phyloP scores from a whole-genome alignment of 345 rosid species.

The Euphorbia peplus region DNA sequence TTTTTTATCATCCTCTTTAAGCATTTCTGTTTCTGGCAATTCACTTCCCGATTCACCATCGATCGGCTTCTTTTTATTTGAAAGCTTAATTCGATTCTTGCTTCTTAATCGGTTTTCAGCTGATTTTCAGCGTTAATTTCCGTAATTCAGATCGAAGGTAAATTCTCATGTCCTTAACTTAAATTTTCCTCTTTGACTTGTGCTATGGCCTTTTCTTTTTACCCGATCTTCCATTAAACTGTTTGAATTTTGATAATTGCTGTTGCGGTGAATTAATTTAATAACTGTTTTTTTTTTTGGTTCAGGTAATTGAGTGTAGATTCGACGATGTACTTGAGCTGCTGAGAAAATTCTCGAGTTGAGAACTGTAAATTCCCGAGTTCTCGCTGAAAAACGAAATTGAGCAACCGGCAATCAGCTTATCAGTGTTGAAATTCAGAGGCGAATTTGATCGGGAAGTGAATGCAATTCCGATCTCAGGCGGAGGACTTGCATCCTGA shows the following conservation, averaged over 20 bases:
- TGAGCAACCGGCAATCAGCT: neutral
- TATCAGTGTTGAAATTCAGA: neutral
- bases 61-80: neutral
- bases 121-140: conserved; percentile 13
- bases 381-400: neutral
- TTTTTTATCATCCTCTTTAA: conserved; percentile 16
- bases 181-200: neutral
- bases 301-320: neutral
- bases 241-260: neutral
- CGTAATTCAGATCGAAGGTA: conserved; percentile 40
- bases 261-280: too few species aligned
- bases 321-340: neutral
- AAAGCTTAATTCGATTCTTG: neutral
- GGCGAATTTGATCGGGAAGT: conserved; percentile 5
- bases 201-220: neutral
- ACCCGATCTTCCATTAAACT: neutral
- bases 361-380: neutral
- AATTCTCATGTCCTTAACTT: neutral
- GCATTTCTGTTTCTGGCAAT: conserved; percentile 20
- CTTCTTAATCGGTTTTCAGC: conserved; percentile 17
- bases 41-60: neutral
- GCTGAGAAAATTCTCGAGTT: conserved; percentile 2
- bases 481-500: conserved; percentile 12
- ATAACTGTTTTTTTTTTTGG: neutral
- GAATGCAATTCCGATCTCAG: conserved; percentile 37